Base-by-base conservation (phyloP, 805 yeast genomes). In the Candida ipomoeae region DNA sequence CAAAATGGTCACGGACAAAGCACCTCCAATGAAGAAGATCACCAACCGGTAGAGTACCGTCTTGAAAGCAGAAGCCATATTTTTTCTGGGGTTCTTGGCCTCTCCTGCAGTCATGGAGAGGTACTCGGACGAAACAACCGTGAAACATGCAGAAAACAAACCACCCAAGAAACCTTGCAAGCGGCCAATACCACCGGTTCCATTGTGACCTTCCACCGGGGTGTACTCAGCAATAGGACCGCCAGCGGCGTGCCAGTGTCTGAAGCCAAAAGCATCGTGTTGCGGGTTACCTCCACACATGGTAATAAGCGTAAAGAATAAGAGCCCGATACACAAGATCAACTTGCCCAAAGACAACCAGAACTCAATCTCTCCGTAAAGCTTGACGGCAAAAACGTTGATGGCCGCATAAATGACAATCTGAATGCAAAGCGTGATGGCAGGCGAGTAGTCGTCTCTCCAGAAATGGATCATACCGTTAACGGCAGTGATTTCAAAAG, bases 221-320 rank as follows among this genome's bases (percentile, higher is more conserved):
- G 29, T n/a, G 11, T 21, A 42, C 69, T 53, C 75, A 6, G 69
- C 74, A 39, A 71, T 57, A 1, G 73, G 72, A 7, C 78, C 77
- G 26, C 61, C 75, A 13, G 50, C 57, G 21, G 62, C 64, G 35
- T 62, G 63, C 77, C 74, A 76, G 56, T 74, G 66, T 44, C 75
- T 61, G 64, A 79, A 79, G 0, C 83, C 83, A 59, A 72, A 79
- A 4, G 71, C 78, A 54, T 78, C 79, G 41, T 79, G 81, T 38
- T 73, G 65, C 1, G 96, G 96, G 63, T 88, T 89, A 26, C 96
- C 96, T 31, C 96, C 96, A 35, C 85, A 80, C 95, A 88, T 89
- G 5, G 90, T 83, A 48, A 87, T 64, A 58, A 89, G 84, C 1
- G 94, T 87, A 66, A 85, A 89, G 26, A 85, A 60, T 52, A 89